Evolutionary conservation across 257 asterid genomes (phyloP).

Genomic region (Nicotiana knightiana): DNA sequence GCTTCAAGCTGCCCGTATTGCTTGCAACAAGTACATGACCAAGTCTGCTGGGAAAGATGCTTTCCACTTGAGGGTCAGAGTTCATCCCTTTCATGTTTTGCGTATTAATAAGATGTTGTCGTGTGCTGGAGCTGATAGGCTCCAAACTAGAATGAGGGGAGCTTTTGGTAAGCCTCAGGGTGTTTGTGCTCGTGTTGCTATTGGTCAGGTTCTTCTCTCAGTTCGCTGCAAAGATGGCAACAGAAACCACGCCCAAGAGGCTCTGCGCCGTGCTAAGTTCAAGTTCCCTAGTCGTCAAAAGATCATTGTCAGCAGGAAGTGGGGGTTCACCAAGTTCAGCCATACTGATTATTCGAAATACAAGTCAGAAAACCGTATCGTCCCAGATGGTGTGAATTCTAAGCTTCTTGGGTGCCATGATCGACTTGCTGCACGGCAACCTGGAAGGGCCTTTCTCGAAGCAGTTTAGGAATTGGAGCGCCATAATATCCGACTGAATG

Average conservation of each 20-base stretch:
- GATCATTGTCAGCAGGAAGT: constrained; percentile 2
- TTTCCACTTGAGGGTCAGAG: too few relatives aligned
- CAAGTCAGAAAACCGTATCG: constrained; percentile 12
- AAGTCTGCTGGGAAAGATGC: too few relatives aligned
- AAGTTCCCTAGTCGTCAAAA: constrained; percentile 23
- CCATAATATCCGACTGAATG: too few relatives aligned
- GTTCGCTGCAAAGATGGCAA: constrained; percentile 20
- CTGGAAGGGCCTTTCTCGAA: too few relatives aligned
- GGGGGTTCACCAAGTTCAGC: constrained; percentile 18
- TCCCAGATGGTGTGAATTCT: constrained; percentile 17
- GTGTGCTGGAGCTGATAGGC: constrained; percentile 29
- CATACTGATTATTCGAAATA: constrained; percentile 15
- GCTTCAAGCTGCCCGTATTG: too few relatives aligned
- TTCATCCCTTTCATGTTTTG: constrained; percentile 29
- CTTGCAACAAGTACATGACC: too few relatives aligned
- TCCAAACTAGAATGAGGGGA: too few relatives aligned
- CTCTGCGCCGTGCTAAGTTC: constrained; percentile 30
- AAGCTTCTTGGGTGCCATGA: constrained; percentile 13
- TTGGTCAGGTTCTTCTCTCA: constrained; percentile 27
- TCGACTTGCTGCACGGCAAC: too few relatives aligned
- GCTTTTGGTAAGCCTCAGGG: constrained; percentile 18
- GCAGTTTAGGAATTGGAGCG: too few relatives aligned
- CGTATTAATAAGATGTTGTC: constrained; percentile 36
- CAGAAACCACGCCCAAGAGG: constrained; percentile 24
- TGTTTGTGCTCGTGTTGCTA: constrained; percentile 25